A percentile compares a stretch with the other conserved stretches of the same genome.
These are phyloP conservation scores for Colletotrichum neosansevieriae DNA, from an alignment of 2,329 filamentous ascomycete genomes.

Conservation along the genomic window DNA sequence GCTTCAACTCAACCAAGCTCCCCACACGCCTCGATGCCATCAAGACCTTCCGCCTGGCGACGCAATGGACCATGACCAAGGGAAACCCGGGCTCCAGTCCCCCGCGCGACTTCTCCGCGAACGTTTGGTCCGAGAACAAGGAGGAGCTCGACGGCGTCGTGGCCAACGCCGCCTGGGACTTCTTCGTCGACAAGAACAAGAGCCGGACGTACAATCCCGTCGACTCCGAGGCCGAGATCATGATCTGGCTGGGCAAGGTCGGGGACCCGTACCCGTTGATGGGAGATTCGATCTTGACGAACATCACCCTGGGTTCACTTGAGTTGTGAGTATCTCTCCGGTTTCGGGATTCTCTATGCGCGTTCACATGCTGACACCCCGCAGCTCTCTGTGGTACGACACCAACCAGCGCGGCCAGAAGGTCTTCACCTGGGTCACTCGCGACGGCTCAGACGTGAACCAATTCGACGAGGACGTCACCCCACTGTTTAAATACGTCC, in stretches of 20 bases:
- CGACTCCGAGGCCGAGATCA: conserved; percentile 48
- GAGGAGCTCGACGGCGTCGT: conserved; percentile 43
- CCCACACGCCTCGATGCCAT: conserved; percentile 47
- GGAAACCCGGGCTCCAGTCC: conserved; percentile 42
- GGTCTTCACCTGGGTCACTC: conserved; percentile 48
- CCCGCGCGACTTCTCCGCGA: conserved; percentile 39
- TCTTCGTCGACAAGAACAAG: conserved; percentile 48
- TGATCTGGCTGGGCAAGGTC: conserved; percentile 49
- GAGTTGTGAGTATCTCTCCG: conserved; percentile 45
- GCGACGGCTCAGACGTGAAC: conserved; percentile 42
- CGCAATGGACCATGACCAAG: conserved; percentile 47
- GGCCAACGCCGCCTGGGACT: conserved; percentile 50
- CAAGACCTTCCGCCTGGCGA: conserved; percentile 44
- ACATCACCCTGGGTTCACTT: conserved; percentile 44
- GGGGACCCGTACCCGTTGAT: conserved; percentile 47
- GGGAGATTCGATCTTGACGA: conserved; percentile 42
- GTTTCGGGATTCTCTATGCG: neutral
- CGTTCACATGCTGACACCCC: neutral
- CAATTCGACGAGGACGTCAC: conserved; percentile 48
- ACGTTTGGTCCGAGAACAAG: conserved; percentile 40
- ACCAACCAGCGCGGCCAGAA: conserved; percentile 46
- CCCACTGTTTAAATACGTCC: conserved; percentile 48
- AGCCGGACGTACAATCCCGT: conserved; percentile 44
- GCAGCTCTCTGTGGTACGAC: conserved; percentile 46
- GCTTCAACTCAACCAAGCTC: conserved; percentile 45